Percentiles rank a stretch among this genome's conserved stretches.
These are phyloP conservation scores for Aspergillus ostianus DNA, from an alignment of 495 filamentous ascomycete species.

Conservation along the genomic window DNA sequence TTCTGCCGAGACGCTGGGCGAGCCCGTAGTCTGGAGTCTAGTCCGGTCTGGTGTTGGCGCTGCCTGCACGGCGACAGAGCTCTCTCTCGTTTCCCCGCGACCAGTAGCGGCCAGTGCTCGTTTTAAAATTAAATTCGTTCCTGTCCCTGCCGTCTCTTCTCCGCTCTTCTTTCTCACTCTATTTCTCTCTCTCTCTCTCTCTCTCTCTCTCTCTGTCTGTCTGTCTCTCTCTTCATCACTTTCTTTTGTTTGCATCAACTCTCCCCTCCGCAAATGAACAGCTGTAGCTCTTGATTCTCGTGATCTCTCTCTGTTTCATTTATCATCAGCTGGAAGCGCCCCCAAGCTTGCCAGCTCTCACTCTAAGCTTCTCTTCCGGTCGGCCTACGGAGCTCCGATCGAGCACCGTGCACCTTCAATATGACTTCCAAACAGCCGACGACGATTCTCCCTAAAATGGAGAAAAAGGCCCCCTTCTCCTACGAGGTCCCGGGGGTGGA, in stretches of 20 bases:
- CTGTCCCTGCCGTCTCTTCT: no score
- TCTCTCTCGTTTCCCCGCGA: neutral
- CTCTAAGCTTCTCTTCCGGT: neutral
- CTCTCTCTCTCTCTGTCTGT: neutral
- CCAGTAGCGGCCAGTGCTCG: neutral
- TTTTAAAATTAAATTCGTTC: neutral
- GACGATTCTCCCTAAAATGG: conserved; percentile 41
- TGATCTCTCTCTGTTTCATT: neutral
- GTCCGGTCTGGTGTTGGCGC: neutral
- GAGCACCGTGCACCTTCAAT: neutral
- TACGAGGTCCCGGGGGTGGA: conserved; percentile 64
- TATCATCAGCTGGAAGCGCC: neutral
- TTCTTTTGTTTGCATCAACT: neutral
- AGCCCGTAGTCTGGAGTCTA: neutral
- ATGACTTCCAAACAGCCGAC: neutral
- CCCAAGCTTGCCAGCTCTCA: neutral
- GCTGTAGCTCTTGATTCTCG: neutral
- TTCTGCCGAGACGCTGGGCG: neutral
- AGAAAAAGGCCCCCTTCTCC: conserved; percentile 51
- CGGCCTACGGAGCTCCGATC: neutral
- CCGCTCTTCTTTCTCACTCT: no score
- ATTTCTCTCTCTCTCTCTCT: no score
- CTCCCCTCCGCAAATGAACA: neutral
- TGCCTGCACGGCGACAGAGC: neutral
- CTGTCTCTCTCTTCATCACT: neutral